Percentiles rank a stretch among this genome's conserved stretches.
Conservation (phyloP, 2,329 filamentous ascomycete species). For the Sphaerulina populicola region DNA sequence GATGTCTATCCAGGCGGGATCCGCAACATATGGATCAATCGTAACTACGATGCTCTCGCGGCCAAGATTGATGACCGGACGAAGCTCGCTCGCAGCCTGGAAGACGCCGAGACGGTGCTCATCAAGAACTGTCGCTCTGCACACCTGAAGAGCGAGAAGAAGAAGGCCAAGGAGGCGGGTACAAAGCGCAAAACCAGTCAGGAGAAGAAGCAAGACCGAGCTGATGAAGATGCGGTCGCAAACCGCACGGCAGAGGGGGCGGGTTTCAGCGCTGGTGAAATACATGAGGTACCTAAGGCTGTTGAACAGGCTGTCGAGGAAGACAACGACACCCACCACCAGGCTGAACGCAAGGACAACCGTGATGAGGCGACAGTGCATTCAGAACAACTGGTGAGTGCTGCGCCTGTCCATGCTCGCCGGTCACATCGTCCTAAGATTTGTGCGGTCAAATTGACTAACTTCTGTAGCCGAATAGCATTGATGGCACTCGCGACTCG, state of each 20-base stretch:
- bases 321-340: constrained; percentile 23
- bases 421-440: background rate
- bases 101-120: constrained; percentile 74
- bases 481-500: constrained; percentile 10
- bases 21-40: constrained; percentile 92
- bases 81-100: constrained; percentile 61
- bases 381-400: background rate
- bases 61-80: constrained; percentile 75
- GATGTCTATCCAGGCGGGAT: constrained; percentile 95
- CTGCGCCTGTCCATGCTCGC: background rate
- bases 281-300: constrained; percentile 25
- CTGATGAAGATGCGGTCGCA: constrained; percentile 26
- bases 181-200: constrained; percentile 49
- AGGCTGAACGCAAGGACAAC: constrained; percentile 1
- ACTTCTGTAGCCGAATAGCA: background rate
- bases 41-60: constrained; percentile 72
- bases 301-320: constrained; percentile 28
- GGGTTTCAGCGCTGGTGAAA: constrained; percentile 30
- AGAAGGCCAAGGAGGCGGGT: constrained; percentile 42
- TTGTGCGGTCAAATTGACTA: background rate
- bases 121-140: constrained; percentile 72
- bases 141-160: constrained; percentile 54
- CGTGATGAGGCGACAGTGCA: background rate
- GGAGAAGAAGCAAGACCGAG: constrained; percentile 35
- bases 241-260: constrained; percentile 27